Percentiles rank a stretch among this genome's conserved stretches.
These are phyloP conservation scores for Neoascochyta sp. DNA, from an alignment of 2,329 filamentous ascomycete genomes.

Conservation along the genomic window DNA sequence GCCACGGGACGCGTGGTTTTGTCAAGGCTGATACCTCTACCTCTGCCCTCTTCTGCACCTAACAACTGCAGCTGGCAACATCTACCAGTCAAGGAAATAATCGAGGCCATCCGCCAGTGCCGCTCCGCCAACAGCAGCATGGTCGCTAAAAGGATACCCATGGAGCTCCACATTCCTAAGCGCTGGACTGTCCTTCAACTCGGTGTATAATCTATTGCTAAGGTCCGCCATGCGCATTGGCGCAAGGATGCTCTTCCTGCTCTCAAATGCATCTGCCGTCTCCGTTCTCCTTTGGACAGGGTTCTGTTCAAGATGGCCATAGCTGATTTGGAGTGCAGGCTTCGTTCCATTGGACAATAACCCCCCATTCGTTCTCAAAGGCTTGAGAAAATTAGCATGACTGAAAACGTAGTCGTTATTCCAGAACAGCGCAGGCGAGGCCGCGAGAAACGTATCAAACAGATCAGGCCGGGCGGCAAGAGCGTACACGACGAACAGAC, in stretches of 20 bases:
- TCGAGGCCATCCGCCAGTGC: constrained; percentile 32
- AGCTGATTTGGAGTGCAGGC: constrained; percentile 33
- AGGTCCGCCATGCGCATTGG: constrained; percentile 23
- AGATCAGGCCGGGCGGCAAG: constrained; percentile 42
- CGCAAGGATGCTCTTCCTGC: constrained; percentile 20
- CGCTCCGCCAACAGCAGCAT: constrained; percentile 27
- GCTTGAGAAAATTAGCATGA: constrained; percentile 16
- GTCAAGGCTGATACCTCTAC: too few species aligned
- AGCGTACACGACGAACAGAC: constrained; percentile 47
- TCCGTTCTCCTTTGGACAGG: constrained; percentile 25
- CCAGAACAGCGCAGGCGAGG: constrained; percentile 50
- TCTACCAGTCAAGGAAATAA: constrained; percentile 33
- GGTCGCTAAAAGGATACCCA: constrained; percentile 32
- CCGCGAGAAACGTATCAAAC: constrained; percentile 47
- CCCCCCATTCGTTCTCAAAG: constrained; percentile 7
- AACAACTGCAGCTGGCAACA: too few species aligned
- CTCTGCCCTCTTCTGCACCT: constrained; percentile 5
- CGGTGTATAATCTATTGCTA: constrained; percentile 19
- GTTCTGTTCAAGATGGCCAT: constrained; percentile 27
- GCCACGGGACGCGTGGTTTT: too few species aligned
- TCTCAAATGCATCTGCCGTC: constrained; percentile 25
- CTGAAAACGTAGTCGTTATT: constrained; percentile 43
- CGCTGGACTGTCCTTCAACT: constrained; percentile 16
- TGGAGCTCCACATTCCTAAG: constrained; percentile 27
- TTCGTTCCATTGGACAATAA: constrained; percentile 9